Conservation (phyloP, 2,329 filamentous ascomycete species). For the Macrophomina phaseolina region DNA sequence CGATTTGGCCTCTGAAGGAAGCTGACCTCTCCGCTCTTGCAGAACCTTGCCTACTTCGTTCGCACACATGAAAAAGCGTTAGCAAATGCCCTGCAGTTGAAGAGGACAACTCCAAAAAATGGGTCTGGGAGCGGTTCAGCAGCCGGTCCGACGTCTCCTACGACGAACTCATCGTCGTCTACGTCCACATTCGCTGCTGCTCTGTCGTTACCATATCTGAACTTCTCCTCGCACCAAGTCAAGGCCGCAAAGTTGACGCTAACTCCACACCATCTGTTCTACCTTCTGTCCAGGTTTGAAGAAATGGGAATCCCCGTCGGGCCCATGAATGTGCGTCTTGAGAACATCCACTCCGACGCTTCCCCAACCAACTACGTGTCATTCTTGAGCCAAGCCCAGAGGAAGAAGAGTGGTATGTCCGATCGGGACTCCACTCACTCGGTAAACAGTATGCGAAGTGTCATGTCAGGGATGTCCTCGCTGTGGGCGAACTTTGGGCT, state of each 20-base stretch:
- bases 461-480: slow-evolving; percentile 95
- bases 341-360: slow-evolving; percentile 89
- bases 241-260: slow-evolving; percentile 92
- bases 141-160: slow-evolving; percentile 59
- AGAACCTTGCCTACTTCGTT: slow-evolving; percentile 96
- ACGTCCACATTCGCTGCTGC: slow-evolving; percentile 78
- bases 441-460: slow-evolving; percentile 93
- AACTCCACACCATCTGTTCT: slow-evolving; percentile 96
- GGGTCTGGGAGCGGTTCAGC: slow-evolving; percentile 57
- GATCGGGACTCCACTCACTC: slow-evolving; percentile 93
- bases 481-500: slow-evolving; percentile 90
- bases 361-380: slow-evolving; percentile 93
- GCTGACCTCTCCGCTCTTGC: slow-evolving; percentile 29
- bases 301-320: slow-evolving; percentile 89
- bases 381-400: slow-evolving; percentile 83
- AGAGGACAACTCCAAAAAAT: slow-evolving; percentile 74
- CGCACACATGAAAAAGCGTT: slow-evolving; percentile 96
- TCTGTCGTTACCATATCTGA: slow-evolving; percentile 83
- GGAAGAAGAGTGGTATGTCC: slow-evolving; percentile 76
- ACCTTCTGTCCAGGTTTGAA: slow-evolving; percentile 92
- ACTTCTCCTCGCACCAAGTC: slow-evolving; percentile 80
- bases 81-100: slow-evolving; percentile 90
- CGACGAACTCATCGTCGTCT: slow-evolving; percentile 70
- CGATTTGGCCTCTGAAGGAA: neutral
- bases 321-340: slow-evolving; percentile 93